Evolutionary conservation across 805 yeast species (phyloP).

Genomic region (Torulaspora maleeae): DNA sequence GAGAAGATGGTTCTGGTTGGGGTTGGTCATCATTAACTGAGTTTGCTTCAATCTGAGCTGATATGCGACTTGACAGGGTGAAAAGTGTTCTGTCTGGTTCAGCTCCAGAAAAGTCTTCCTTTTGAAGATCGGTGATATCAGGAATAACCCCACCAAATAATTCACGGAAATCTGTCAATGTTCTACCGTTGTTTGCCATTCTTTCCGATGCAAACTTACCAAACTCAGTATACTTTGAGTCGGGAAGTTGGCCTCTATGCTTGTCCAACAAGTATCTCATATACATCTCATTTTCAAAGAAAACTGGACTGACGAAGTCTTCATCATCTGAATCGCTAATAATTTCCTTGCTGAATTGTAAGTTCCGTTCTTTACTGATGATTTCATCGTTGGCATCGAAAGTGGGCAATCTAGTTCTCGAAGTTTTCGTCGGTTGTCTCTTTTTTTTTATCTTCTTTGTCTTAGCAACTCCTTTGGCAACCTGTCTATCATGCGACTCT

Average conservation of each 20-base stretch:
- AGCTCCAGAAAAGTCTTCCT: neutral
- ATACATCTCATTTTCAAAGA: conserved; percentile 36
- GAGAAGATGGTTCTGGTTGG: neutral
- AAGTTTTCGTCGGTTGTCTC: neutral
- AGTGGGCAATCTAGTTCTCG: conserved; percentile 11
- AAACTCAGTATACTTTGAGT: conserved; percentile 21
- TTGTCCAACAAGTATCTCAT: conserved; percentile 32
- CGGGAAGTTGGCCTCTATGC: conserved; percentile 26
- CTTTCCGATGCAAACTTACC: conserved; percentile 31
- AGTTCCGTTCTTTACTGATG: conserved; percentile 8
- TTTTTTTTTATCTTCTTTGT: conserved; percentile 17
- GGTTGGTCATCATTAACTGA: neutral
- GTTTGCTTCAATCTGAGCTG: conserved; percentile 12
- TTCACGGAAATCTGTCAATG: conserved; percentile 19
- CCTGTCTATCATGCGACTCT: conserved; percentile 6
- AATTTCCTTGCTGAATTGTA: conserved; percentile 29
- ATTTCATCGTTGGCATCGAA: conserved; percentile 12
- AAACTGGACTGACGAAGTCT: conserved; percentile 21
- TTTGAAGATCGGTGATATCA: conserved; percentile 4
- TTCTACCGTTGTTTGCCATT: conserved; percentile 22
- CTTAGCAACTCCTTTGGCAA: conserved; percentile 26
- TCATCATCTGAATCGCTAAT: conserved; percentile 35
- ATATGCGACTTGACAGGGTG: conserved; percentile 12
- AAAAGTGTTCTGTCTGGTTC: conserved; percentile 21
- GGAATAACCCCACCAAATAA: conserved; percentile 33